Conservation (phyloP, 768 basidiomycete genomes). For the Roridomyces roridus region DNA sequence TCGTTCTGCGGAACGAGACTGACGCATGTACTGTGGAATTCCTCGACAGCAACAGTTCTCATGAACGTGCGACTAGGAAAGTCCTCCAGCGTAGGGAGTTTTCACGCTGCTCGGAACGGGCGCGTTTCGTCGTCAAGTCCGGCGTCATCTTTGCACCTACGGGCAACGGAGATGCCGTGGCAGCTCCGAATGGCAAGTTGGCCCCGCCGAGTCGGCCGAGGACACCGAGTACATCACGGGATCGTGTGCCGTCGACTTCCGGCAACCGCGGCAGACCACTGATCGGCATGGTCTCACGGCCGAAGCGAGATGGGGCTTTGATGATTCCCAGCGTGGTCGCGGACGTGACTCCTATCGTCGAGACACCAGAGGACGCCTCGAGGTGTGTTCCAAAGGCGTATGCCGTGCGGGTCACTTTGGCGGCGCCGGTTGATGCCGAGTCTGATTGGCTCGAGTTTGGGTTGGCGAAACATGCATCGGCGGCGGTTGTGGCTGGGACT, state of each 20-base stretch:
- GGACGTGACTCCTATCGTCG: constrained; percentile 57
- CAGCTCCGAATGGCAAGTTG: constrained; percentile 14
- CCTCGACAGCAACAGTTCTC: constrained; percentile 62
- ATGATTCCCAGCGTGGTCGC: constrained; percentile 66
- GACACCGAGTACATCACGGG: constrained; percentile 38
- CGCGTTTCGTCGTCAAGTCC: constrained; percentile 23
- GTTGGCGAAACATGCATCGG: constrained; percentile 49
- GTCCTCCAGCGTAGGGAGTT: constrained; percentile 27
- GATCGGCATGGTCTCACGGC: constrained; percentile 27
- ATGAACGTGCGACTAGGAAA: constrained; percentile 51
- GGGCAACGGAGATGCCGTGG: constrained; percentile 1
- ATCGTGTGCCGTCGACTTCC: constrained; percentile 35
- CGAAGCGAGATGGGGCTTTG: constrained; percentile 58
- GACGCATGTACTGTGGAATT: constrained; percentile 63
- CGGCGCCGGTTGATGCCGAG: constrained; percentile 61
- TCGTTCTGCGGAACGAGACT: constrained; percentile 65
- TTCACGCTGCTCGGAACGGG: constrained; percentile 27
- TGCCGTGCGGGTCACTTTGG: constrained; percentile 62
- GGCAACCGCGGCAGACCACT: constrained; percentile 29
- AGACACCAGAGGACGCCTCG: background rate
- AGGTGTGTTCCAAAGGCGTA: constrained; percentile 50
- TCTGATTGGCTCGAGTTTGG: constrained; percentile 84
- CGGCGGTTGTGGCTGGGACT: background rate
- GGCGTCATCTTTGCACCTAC: constrained; percentile 10
- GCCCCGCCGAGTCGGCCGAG: constrained; percentile 36